phyloP scores from a whole-genome alignment of 2,329 filamentous ascomycete species.

The Incumbomyces delicatus region DNA sequence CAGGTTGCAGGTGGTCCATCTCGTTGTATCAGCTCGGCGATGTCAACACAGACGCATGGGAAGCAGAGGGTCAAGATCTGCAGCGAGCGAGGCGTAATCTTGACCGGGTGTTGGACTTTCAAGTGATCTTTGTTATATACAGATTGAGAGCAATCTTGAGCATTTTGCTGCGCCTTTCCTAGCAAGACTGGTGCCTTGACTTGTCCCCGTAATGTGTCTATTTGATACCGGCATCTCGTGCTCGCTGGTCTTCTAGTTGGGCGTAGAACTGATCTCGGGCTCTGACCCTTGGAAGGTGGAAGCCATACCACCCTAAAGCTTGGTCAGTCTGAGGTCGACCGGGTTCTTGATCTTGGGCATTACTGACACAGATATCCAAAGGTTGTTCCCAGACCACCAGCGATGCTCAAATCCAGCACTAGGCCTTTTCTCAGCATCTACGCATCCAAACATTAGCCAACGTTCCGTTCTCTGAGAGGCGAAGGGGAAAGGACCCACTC shows the following conservation, averaged over 20 bases:
- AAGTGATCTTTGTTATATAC: no score
- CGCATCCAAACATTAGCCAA: slow-evolving; percentile 11
- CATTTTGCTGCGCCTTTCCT: no score
- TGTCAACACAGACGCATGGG: no score
- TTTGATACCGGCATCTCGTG: slow-evolving; percentile 24
- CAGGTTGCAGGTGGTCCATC: no score
- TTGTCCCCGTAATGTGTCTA: slow-evolving; percentile 4
- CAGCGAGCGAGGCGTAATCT: no score
- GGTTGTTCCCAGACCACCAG: slow-evolving; percentile 53
- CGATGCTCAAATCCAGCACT: slow-evolving; percentile 57
- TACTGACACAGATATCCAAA: slow-evolving; percentile 61
- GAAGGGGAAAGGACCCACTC: slow-evolving; percentile 30
- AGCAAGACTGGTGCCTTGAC: no score
- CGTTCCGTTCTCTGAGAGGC: slow-evolving; percentile 11
- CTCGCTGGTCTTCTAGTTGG: slow-evolving; percentile 54
- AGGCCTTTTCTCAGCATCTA: slow-evolving; percentile 58
- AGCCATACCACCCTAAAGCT: slow-evolving; percentile 35
- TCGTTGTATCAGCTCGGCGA: no score
- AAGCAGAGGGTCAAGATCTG: no score
- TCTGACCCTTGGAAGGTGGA: slow-evolving; percentile 55
- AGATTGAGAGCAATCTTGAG: no score
- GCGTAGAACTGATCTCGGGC: slow-evolving; percentile 55
- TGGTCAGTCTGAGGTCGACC: not conserved
- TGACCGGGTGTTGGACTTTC: no score
- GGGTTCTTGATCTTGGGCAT: slow-evolving; percentile 30